Percentiles rank a stretch among this genome's conserved stretches.
These are phyloP conservation scores for Penicillium frequentans DNA, from an alignment of 2,329 filamentous ascomycete species.

Conservation along the genomic window DNA sequence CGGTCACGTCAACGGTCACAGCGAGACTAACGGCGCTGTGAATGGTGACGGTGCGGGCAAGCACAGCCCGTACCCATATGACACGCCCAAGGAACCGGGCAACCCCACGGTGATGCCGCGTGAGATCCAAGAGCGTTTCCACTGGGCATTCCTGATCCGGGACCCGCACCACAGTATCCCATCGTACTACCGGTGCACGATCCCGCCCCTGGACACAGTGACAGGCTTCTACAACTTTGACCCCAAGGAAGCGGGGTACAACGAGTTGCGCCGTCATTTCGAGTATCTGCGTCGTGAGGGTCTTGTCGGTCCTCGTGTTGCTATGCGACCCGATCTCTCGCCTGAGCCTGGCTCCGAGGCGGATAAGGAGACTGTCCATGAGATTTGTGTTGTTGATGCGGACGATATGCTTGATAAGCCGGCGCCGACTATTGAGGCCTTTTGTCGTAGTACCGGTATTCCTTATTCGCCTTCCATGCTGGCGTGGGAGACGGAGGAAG, in stretches of 20 bases:
- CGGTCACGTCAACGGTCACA: slow-evolving; percentile 7
- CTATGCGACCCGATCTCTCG: slow-evolving; percentile 36
- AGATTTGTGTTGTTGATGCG: slow-evolving; percentile 86
- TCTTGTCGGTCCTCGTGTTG: slow-evolving; percentile 68
- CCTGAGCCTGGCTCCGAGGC: slow-evolving; percentile 31
- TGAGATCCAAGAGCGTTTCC: slow-evolving; percentile 73
- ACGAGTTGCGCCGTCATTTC: slow-evolving; percentile 81
- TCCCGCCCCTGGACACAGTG: slow-evolving; percentile 77
- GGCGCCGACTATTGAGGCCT: slow-evolving; percentile 70
- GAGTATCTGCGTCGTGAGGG: slow-evolving; percentile 73
- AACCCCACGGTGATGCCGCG: slow-evolving; percentile 86
- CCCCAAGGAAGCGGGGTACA: slow-evolving; percentile 85
- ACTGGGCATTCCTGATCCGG: slow-evolving; percentile 95
- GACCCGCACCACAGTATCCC: slow-evolving; percentile 91
- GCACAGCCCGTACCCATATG: slow-evolving; percentile 55
- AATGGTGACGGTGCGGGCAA: slow-evolving; percentile 4
- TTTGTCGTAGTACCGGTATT: slow-evolving; percentile 78
- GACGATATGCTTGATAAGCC: slow-evolving; percentile 91
- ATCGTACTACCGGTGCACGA: slow-evolving; percentile 90
- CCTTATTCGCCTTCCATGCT: slow-evolving; percentile 78
- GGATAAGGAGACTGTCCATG: slow-evolving; percentile 40
- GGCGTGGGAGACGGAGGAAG: slow-evolving; percentile 75
- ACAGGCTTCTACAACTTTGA: slow-evolving; percentile 88
- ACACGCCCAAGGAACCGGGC: slow-evolving; percentile 59
- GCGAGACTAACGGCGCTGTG: neutral